phyloP scores from a whole-genome alignment of 2,329 filamentous ascomycete species.

The Sclerotiophoma versabilis region DNA sequence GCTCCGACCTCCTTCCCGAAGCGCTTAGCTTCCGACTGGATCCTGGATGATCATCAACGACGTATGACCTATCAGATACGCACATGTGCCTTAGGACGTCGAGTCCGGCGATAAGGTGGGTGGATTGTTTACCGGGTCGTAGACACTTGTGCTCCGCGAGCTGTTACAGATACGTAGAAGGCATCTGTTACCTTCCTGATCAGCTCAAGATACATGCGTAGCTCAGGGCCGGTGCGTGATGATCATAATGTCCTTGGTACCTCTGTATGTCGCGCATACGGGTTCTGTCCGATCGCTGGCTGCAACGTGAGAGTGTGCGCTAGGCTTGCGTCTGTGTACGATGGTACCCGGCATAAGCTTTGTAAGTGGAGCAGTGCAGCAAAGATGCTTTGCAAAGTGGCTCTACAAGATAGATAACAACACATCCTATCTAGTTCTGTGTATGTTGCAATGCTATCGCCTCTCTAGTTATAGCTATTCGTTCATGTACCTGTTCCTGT shows the following conservation, averaged over 20 bases:
- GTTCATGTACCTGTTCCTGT: no score
- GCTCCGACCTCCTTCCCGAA: slow-evolving; percentile 12
- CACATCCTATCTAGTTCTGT: no score
- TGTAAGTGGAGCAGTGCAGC: no score
- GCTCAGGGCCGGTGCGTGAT: background rate
- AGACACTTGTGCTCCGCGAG: background rate
- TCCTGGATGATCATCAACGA: slow-evolving; percentile 26
- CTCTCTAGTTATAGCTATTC: no score
- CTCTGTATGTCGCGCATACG: slow-evolving; percentile 3
- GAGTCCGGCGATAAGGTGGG: slow-evolving; percentile 25
- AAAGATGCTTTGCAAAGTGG: no score
- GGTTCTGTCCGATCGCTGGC: slow-evolving; percentile 10
- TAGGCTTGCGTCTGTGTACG: slow-evolving; percentile 8
- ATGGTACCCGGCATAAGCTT: no score
- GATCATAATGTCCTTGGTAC: slow-evolving; percentile 13
- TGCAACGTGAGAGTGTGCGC: slow-evolving; percentile 26
- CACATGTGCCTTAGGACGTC: slow-evolving; percentile 29
- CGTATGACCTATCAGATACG: slow-evolving; percentile 30
- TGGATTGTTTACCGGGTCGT: slow-evolving; percentile 28
- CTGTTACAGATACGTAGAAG: no score
- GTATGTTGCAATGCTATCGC: no score
- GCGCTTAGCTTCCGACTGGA: slow-evolving; percentile 9
- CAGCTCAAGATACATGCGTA: slow-evolving; percentile 8
- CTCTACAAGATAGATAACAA: no score
- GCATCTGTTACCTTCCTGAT: slow-evolving; percentile 33